Evolutionary conservation across 2,329 filamentous ascomycete species (phyloP), one percentile per base, ranked within the genome.

Genomic region (Onygenales sp.): DNA sequence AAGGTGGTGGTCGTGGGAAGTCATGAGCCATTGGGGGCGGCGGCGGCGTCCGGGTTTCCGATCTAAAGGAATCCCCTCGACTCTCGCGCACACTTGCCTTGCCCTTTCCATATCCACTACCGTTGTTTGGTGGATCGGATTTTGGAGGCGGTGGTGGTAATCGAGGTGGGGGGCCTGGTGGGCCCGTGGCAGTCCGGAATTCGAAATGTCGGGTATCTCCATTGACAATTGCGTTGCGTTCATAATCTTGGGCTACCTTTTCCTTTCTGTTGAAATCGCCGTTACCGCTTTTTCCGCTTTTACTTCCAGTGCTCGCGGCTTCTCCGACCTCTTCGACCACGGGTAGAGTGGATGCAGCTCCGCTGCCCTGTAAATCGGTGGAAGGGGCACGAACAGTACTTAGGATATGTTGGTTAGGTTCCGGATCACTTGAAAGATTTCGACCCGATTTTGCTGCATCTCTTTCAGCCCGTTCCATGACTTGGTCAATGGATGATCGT

Each of bases 271-370:
- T 43, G 3, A 17, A 13, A 10, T 35, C 46, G 10, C 46, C 45
- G 38, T 10, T 35, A 14, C 54, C 52, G 14, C 55, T 56, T 21
- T 51, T 41, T 5, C 50, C 56, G 35, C 57, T 56, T 47, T 53
- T 54, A 31, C 51, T 56, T 11, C 57, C 56, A 21, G 55, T 57
- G 55, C 85, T 88, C 7, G 78, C 81, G 8, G 78, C 84, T 68
- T 96, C 92, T 5, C 83, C 87, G n/a, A 83, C 86, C 70, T 97
- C 92, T 60, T 95, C 88, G 6, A 97, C 90, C 8, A 96, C 85
- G 0, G 92, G 92, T 2, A 97, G 73, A 1, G 78, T 83, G 35
- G 77, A 76, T 10, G 78, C 75, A 31, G 65, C 66, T 10, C 76
- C 69, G 11, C 78, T 76, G 72, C 78, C 64, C 66, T 66, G 63